Base-by-base conservation (phyloP, 345 rosid species). In the Pugionium dolabratum region DNA sequence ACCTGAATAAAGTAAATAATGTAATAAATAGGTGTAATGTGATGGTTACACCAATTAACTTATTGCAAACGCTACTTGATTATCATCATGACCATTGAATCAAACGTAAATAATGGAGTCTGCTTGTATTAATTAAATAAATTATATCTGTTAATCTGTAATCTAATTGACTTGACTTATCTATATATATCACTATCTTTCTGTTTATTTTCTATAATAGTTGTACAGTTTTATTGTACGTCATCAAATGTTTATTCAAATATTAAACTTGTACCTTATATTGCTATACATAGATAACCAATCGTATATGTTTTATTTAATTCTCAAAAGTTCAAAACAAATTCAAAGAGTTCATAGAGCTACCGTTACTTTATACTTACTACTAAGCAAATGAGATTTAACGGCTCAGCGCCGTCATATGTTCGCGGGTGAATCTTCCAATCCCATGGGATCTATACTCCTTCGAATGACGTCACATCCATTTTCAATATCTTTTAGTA, bases 11-110 rank as follows among this genome's bases (percentile, higher is more conserved):
- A 40, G 32, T 63, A 47, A 63, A n/a, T n/a, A n/a, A n/a, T n/a
- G n/a, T n/a, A n/a, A n/a, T n/a, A n/a, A n/a, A 54, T 3, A 31
- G 11, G 39, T 56, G 31, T 27, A 56, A 39, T 41, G 32, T 42
- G 66, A 72, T 64, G 41, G 70, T 64, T 72, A 72, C 76, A 58
- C 64, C 54, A 10, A 65, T 65, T 72, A 72, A 57, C 60, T 58
- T 65, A 51, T 35, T 34, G 42, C 9, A 43, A 65, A 65, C 66
- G 66, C 47, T 50, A 58, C 54, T 72, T 58, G 51, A 43, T 39
- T 59, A 65, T 59, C 67, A 59, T 59, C 36, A 34, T 59, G 66
- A 59, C 53, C 56, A 50, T 52, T 72, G 45, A 59, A 72, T 58
- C 35, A 59, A 72, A 59, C 56, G 11, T 72, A 64, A 64, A 64